Evolutionary conservation across 116 monocot genomes (phyloP), one percentile per base, ranked within the genome.

Genomic region (Thalassia testudinum): DNA sequence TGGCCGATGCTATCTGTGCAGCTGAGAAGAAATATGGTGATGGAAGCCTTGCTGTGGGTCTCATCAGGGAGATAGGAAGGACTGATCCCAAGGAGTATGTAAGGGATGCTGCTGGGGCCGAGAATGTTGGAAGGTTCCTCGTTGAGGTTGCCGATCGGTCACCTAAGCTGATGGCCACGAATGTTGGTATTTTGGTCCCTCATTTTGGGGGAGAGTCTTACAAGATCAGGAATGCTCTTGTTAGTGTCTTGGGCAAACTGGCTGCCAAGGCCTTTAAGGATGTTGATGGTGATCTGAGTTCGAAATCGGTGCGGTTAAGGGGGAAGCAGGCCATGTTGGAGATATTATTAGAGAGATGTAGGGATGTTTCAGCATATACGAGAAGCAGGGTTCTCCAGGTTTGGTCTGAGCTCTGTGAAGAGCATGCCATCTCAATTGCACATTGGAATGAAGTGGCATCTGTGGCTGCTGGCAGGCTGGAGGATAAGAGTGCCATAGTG

Each of bases 121-220:
- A 99, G 60, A 90, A 90, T 67, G 67, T 90, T 18, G 99, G 86
- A 20, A 74, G 86, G 45, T 86, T 99, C 64, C 72, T 90, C 12
- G 81, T 99, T 27, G 99, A 99, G 66, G 75, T 99, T 45, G 77
- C 99, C 59, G 77, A 77, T 22, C 58, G 68, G 0, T 70, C 75
- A 1, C 90, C 99, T 57, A 90, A 78, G 69, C 40, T 99, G n/a
- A 63, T 99, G 57, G 75, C 82, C 14, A 90, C 79, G 7, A 99
- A 99, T 71, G 53, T 90, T 23, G 99, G 99, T 0, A 57, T 99
- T 47, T 59, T 99, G 52, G 64, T 86, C 23, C 86, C 99, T 49
- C 99, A 90, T 67, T 90, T 99, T 67, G 90, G 99, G 17, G 99
- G 99, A 16, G 99, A 99, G 34, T 99, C 99, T 18, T 99, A 86